Percentiles rank a stretch among this genome's conserved stretches.
These are phyloP conservation scores for Chytriomyces confervae DNA, from an alignment of 192 early-diverging fungal genomes.

Conservation along the genomic window DNA sequence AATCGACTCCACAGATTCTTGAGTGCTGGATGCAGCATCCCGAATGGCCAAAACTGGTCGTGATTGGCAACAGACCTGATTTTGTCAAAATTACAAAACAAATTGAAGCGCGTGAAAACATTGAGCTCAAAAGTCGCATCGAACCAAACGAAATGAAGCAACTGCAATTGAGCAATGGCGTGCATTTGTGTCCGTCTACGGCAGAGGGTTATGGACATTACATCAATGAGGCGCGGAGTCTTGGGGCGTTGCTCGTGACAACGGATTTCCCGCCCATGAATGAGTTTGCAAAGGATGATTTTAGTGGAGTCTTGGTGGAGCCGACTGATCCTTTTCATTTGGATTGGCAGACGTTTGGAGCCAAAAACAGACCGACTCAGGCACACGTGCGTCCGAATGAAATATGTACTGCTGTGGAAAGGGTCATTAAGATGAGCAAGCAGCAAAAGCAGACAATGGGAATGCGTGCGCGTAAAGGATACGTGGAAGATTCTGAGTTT, in stretches of 20 bases:
- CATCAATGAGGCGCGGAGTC: conserved; percentile 20
- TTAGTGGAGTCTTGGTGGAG: conserved; percentile 9
- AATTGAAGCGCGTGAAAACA: neutral
- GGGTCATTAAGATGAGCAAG: neutral
- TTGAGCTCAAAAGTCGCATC: neutral
- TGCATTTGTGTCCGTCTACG: neutral
- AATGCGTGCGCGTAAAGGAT: neutral
- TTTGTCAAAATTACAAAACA: neutral
- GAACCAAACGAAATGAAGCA: neutral
- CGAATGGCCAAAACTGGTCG: conserved; percentile 26
- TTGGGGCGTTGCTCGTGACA: conserved; percentile 23
- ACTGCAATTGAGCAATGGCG: conserved; percentile 1
- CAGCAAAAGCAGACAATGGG: neutral
- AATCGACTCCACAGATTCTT: neutral
- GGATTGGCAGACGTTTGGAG: neutral
- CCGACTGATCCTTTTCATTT: neutral
- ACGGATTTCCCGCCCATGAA: conserved; percentile 31
- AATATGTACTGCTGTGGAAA: conserved; percentile 12
- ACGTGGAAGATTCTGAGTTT: neutral
- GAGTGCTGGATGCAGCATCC: conserved; percentile 23
- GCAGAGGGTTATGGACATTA: conserved; percentile 29
- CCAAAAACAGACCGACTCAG: neutral
- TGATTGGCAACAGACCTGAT: conserved; percentile 1
- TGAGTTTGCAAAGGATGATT: conserved; percentile 23
- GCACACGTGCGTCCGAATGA: neutral